Evolutionary conservation across 495 filamentous ascomycete genomes (phyloP).

Genomic region (Articulospora tetracladia): DNA sequence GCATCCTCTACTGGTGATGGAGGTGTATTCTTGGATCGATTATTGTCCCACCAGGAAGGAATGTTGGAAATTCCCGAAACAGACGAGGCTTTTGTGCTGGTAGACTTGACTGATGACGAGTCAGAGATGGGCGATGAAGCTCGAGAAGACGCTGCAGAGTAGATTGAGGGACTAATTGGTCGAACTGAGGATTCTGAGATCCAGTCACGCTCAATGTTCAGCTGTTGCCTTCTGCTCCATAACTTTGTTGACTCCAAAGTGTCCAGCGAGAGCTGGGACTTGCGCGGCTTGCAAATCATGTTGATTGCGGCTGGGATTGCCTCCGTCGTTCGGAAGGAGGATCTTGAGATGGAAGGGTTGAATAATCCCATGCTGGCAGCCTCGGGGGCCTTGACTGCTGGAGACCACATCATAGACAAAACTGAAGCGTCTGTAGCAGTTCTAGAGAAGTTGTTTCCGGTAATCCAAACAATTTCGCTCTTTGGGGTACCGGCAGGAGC

Average conservation of each 20-base stretch:
- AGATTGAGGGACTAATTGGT: conserved; percentile 22
- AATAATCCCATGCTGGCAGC: conserved; percentile 17
- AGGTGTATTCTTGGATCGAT: conserved; percentile 8
- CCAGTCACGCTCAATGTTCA: conserved; percentile 22
- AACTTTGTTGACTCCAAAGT: conserved; percentile 14
- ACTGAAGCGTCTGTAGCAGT: background rate
- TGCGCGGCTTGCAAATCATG: conserved; percentile 23
- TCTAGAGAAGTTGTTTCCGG: background rate
- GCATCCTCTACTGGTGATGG: conserved; percentile 1
- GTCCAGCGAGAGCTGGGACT: background rate
- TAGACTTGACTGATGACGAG: conserved; percentile 21
- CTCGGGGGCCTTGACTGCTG: background rate
- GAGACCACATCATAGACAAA: conserved; percentile 20
- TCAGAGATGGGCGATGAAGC: conserved; percentile 21
- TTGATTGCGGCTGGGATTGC: conserved; percentile 14
- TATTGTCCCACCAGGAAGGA: conserved; percentile 16
- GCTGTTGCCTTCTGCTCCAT: conserved; percentile 11
- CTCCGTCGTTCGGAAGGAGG: conserved; percentile 10
- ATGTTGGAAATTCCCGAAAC: conserved; percentile 1
- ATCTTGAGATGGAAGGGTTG: conserved; percentile 1
- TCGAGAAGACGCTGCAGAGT: conserved; percentile 18
- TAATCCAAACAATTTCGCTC: conserved; percentile 4
- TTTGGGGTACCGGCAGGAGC: background rate
- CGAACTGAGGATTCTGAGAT: conserved; percentile 25
- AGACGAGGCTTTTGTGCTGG: conserved; percentile 26